Evolutionary conservation across 2,329 filamentous ascomycete genomes (phyloP).

Genomic region (Lasiodiplodia citricola): DNA sequence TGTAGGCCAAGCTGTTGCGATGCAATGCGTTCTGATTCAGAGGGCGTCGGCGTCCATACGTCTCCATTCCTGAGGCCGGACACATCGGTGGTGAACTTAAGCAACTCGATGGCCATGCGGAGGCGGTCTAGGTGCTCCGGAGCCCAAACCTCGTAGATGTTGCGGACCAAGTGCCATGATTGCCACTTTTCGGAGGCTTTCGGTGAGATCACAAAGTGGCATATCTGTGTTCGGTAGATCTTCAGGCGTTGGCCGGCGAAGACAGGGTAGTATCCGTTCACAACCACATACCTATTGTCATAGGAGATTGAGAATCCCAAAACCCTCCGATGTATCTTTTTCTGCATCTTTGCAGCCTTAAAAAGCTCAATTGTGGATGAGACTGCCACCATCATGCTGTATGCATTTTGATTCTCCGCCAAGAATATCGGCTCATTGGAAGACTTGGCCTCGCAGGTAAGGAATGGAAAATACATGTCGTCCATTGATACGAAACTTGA

Average conservation of each 20-base stretch:
- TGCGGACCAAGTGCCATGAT: not conserved
- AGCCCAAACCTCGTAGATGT: not conserved
- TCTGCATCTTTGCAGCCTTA: not conserved
- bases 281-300: not conserved
- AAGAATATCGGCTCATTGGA: not conserved
- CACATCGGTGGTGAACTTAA: no score
- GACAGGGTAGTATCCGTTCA: not conserved
- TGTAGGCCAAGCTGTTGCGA: no score
- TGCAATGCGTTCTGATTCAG: no score
- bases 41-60: no score
- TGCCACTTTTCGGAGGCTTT: not conserved
- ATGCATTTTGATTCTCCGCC: not conserved
- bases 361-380: not conserved
- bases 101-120: not conserved
- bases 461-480: not conserved
- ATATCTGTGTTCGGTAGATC: not conserved
- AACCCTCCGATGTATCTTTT: not conserved
- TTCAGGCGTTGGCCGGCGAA: not conserved
- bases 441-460: not conserved
- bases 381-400: not conserved
- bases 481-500: not conserved
- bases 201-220: not conserved
- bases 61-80: no score
- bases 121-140: not conserved
- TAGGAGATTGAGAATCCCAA: not conserved